phyloP scores from a whole-genome alignment of 2,329 filamentous ascomycete species.

The Fusarium mundagurra region DNA sequence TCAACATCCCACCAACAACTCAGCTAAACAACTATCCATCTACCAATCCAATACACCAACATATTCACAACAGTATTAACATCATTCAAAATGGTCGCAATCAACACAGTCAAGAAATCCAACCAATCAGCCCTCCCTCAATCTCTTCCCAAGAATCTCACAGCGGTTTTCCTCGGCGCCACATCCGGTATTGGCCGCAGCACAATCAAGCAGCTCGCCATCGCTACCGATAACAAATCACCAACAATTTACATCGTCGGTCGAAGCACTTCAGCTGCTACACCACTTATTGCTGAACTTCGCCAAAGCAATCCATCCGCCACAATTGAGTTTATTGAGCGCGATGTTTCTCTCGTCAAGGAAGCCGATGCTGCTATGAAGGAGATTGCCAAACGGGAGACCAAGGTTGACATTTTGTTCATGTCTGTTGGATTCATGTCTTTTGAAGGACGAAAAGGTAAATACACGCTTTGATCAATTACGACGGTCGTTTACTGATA shows the following conservation, averaged over 20 bases:
- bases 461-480: rapidly evolving
- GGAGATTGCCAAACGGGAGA: conserved; percentile 54
- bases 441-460: conserved; percentile 38
- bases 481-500: rapidly evolving
- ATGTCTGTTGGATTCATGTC: conserved; percentile 50
- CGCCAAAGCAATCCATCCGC: conserved; percentile 54
- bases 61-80: not conserved
- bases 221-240: conserved; percentile 1
- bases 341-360: conserved; percentile 61
- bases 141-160: conserved; percentile 5
- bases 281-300: conserved; percentile 54
- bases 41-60: no score
- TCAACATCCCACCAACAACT: not conserved
- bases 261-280: conserved; percentile 49
- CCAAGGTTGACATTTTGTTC: conserved; percentile 57
- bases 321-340: conserved; percentile 57
- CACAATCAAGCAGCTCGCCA: conserved; percentile 18
- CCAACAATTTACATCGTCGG: conserved; percentile 56
- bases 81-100: conserved; percentile 15
- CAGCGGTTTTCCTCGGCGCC: conserved; percentile 27
- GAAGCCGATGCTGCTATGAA: conserved; percentile 57
- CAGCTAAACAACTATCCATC: no score
- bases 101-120: conserved; percentile 15
- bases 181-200: conserved; percentile 33
- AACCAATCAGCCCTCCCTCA: conserved; percentile 6